Base-by-base conservation (phyloP, 768 basidiomycete species). In the Dioszegia crocea region DNA sequence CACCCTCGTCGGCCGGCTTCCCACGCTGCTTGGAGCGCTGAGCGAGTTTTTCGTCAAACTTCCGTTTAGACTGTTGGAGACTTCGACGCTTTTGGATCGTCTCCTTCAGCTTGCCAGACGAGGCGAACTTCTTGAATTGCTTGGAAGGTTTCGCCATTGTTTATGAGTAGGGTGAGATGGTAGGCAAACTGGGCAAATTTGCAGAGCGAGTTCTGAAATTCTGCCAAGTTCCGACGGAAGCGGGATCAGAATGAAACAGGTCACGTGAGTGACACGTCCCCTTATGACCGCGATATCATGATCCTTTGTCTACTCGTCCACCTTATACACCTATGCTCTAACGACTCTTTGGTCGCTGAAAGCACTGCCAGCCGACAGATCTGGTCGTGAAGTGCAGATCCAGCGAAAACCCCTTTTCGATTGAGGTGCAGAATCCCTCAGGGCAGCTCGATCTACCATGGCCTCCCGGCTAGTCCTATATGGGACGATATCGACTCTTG, bases 41-140 rank as follows among this genome's bases (percentile, higher is more conserved):
- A 66, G 56, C 80, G 80, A 65, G 83, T 63, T 87, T 82, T 40
- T 81, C 80, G 70, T 88, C 83, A 27, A 84, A 80, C 75, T 86
- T 86, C 77, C 86, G 88, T 68, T 84, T 83, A 61, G 84, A 79
- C 70, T 89, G 83, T 70, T 91, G 86, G 67, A 86, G 84, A 67
- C 90, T 88, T 58, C 86, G 83, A n/a, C 93, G 82, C 4, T 85
- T 83, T 67, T 89, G 82, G 50, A 98, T 96, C 19, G 85, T 84
- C 64, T 89, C 87, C 71, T 90, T 89, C 53, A 98, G 84, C 71
- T 88, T 86, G 1, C 93, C 93, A 59, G 88, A 90, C 3, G 88
- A 81, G 9, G 86, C 88, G 66, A 93, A 93, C 79, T 93, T 91
- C 72, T 86, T 85, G 11, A 88, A 87, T 0, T 89, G 84, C 77